Evolutionary conservation across 2,329 filamentous ascomycete genomes (phyloP), one percentile per base, ranked within the genome.

Genomic region (Pseudogymnoascus verrucosus): DNA sequence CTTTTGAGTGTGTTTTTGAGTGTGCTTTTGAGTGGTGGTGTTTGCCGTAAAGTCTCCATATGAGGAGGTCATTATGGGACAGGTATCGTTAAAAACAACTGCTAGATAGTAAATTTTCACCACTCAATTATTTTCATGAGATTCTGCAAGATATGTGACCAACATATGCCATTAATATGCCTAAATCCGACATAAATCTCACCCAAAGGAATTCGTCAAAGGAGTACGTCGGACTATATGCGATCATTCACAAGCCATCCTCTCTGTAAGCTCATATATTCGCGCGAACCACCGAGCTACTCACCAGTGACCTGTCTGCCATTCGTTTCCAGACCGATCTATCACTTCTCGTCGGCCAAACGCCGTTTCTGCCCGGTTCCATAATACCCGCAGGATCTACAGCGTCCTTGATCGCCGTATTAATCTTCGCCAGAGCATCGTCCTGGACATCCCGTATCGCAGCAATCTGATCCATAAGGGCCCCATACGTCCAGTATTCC

Each of bases 311-410:
- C 40, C 40, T 10, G 10, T 44, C 40, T 11, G 40, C 40, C 40
- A 44, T 44, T 21, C 19, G 40, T 44, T 44, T 44, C 40, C 40
- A 44, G 8, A 44, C 40, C 6, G 40, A 44, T 19, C 21, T 21
- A 44, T 47, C 42, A 47, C 19, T 26, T 37, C 65, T 68, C 60
- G 66, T 70, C 4, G 73, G 73, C 77, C 76, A 78, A 6, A 80
- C 76, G 0, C 78, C 78, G 65, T 77, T 78, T 65, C 77, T 77
- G 0, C 79, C 79, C 2, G 78, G 78, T 5, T 77, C 76, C 59
- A 80, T 65, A 62, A 81, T 80, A 0, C 78, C 78, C 64, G 79
- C 79, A 1, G 78, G 78, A 71, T 80, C 78, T 11, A 81, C 63
- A 1, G 75, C 74, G 69, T 80, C 77, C 69, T 80, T 81, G 63